These are phyloP conservation scores for Epichloe coenophiala DNA, from an alignment of 2,329 filamentous ascomycete species.

Conservation along the genomic window DNA sequence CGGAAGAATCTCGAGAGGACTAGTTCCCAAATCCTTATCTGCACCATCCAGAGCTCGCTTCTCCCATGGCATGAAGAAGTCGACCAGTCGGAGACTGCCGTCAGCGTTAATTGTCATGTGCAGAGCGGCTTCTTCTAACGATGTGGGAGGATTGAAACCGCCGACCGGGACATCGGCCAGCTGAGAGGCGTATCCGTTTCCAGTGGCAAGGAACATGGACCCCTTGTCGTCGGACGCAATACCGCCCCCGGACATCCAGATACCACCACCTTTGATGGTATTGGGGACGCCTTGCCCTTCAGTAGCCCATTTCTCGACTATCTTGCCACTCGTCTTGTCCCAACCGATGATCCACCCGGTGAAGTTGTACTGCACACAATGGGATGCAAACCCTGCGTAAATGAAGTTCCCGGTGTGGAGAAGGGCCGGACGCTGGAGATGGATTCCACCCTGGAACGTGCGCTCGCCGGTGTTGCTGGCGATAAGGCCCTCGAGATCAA, in stretches of 20 bases:
- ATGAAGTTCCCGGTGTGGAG: conserved; percentile 31
- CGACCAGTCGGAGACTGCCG: conserved; percentile 30
- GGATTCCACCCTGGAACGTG: conserved; percentile 38
- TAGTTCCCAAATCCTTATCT: conserved; percentile 36
- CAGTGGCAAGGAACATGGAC: conserved; percentile 25
- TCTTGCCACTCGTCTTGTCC: conserved; percentile 25
- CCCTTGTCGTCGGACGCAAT: conserved; percentile 25
- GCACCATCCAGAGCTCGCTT: conserved; percentile 35
- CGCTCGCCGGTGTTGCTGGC: conserved; percentile 32
- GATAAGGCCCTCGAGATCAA: conserved; percentile 31
- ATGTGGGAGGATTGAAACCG: conserved; percentile 24
- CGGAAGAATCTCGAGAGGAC: conserved; percentile 29
- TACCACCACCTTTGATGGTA: conserved; percentile 27
- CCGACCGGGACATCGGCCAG: conserved; percentile 23
- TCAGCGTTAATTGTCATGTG: conserved; percentile 27
- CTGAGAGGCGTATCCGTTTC: conserved; percentile 28
- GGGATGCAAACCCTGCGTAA: conserved; percentile 39
- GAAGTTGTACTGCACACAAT: conserved; percentile 43
- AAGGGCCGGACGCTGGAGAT: conserved; percentile 37
- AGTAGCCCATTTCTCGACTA: conserved; percentile 27
- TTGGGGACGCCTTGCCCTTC: conserved; percentile 25
- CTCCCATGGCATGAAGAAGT: conserved; percentile 42
- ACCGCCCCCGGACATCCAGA: conserved; percentile 30
- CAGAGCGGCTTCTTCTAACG: conserved; percentile 31
- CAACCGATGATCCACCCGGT: conserved; percentile 38